phyloP scores from a whole-genome alignment of 176 grass and related monocot species.

The Phoenix dactylifera region DNA sequence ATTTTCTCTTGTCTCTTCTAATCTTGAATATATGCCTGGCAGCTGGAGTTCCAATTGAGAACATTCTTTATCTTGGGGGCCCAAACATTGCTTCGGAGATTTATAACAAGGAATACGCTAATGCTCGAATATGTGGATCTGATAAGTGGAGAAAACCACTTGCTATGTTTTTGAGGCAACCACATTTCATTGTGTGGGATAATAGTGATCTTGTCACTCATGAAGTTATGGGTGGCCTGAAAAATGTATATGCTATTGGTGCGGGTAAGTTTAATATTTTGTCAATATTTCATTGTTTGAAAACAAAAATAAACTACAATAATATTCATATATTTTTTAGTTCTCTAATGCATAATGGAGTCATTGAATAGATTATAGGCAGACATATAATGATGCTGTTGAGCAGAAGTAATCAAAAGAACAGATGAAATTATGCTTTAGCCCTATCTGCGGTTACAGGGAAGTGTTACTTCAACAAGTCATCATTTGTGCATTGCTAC shows the following conservation, averaged over 20 bases:
- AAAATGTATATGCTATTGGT: slow-evolving; percentile 97
- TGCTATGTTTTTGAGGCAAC: slow-evolving; percentile 83
- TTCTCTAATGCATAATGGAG: no score
- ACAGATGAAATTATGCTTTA: no score
- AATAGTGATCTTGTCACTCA: slow-evolving; percentile 96
- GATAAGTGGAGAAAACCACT: slow-evolving; percentile 82
- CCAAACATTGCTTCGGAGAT: slow-evolving; percentile 97
- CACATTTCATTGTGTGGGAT: slow-evolving; percentile 98
- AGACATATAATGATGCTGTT: no score
- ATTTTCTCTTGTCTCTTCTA: neutral
- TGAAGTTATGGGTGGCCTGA: slow-evolving; percentile 98
- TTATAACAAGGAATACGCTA: slow-evolving; percentile 99
- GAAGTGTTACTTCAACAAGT: no score
- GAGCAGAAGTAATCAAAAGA: no score
- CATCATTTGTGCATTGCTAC: no score
- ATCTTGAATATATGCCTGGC: slow-evolving; percentile 21
- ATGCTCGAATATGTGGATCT: slow-evolving; percentile 91
- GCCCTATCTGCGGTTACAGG: no score
- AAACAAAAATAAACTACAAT: no score
- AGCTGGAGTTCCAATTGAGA: slow-evolving; percentile 95
- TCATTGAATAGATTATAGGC: no score
- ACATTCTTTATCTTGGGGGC: slow-evolving; percentile 98
- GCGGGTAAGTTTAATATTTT: slow-evolving; percentile 45
- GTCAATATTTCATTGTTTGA: no score
- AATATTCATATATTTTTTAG: no score